These are phyloP conservation scores for carrot (Daucus carota) DNA, from an alignment of 129 eudicot species.

Conservation along the genomic window DNA sequence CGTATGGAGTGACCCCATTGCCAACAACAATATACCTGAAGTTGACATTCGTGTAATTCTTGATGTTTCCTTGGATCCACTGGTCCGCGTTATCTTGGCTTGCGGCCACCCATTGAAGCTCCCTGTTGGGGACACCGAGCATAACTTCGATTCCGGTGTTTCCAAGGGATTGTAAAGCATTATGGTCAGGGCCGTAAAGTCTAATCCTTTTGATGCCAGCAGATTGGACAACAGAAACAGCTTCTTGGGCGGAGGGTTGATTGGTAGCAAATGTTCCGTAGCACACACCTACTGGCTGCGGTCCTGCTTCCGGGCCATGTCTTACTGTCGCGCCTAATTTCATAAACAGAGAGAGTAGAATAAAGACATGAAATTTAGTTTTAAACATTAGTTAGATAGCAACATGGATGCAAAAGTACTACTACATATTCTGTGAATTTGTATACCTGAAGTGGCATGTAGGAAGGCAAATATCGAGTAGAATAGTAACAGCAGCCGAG, in stretches of 20 bases:
- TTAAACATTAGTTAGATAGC: neutral
- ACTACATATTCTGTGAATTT: neutral
- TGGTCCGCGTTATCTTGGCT: constrained; percentile 22
- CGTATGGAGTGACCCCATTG: constrained; percentile 38
- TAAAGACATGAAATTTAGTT: neutral
- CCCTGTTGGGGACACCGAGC: constrained; percentile 33
- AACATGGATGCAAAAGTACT: neutral
- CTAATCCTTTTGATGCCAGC: neutral
- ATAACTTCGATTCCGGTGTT: constrained; percentile 44
- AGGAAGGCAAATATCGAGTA: neutral
- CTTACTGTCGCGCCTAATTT: neutral
- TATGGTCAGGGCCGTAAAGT: constrained; percentile 1
- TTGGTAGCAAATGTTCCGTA: neutral
- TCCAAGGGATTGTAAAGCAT: constrained; percentile 33
- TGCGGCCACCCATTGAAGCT: constrained; percentile 22
- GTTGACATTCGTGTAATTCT: constrained; percentile 23
- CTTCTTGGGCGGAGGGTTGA: neutral
- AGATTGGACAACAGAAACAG: neutral
- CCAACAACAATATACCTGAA: constrained; percentile 53
- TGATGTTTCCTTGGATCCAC: constrained; percentile 50
- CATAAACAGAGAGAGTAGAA: neutral
- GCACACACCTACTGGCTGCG: neutral
- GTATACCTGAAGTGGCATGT: constrained; percentile 1
- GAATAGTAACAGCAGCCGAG: neutral
- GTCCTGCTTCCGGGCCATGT: neutral